Base-by-base conservation (phyloP, 495 filamentous ascomycete genomes). In the Glarea lozoyensis region DNA sequence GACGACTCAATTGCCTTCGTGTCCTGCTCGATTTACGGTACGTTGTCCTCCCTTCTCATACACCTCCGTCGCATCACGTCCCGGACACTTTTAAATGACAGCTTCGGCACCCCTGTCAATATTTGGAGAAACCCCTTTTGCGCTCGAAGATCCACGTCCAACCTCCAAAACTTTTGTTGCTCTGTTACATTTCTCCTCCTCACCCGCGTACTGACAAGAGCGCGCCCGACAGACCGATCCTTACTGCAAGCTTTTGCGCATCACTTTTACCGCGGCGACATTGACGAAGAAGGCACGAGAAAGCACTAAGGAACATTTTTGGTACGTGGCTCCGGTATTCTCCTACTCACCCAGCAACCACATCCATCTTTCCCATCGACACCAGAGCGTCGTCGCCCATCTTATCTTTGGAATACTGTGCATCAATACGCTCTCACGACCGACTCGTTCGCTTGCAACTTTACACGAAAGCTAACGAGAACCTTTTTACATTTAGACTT, bases 31-130 rank as follows among this genome's bases (percentile, higher is more conserved):
- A 9, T 17, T 17, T 2, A 18, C 22, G 6, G 29, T 20, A 34
- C 27, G 20, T 34, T 36, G 37, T 20, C 19, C 13, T 19, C 25
- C 37, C n/a, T 20, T 25, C 13, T n/a, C n/a, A n/a, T n/a, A n/a
- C n/a, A n/a, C n/a, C 29, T 35, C 36, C 27, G 15, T 15, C 22
- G 19, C 33, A 52, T n/a, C 25, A 24, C 21, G 17, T 24, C 21
- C 24, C 18, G 32, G 33, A 29, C 24, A 35, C 10, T 27, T n/a
- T 46, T 39, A 52, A 46, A 43, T 42, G 38, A 45, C 49, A 52
- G 43, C 49, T 52, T 40, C 43, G 37, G 20, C n/a, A 54, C 42
- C 51, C 51, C 43, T 54, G 51, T 42, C 48, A 50, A 41, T 45
- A 50, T 50, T 32, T 23, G 23, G n/a, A 13, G 12, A 24, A 37